Conservation (phyloP, 352 stramenopile species). For the Phytophthora cryptogea region DNA sequence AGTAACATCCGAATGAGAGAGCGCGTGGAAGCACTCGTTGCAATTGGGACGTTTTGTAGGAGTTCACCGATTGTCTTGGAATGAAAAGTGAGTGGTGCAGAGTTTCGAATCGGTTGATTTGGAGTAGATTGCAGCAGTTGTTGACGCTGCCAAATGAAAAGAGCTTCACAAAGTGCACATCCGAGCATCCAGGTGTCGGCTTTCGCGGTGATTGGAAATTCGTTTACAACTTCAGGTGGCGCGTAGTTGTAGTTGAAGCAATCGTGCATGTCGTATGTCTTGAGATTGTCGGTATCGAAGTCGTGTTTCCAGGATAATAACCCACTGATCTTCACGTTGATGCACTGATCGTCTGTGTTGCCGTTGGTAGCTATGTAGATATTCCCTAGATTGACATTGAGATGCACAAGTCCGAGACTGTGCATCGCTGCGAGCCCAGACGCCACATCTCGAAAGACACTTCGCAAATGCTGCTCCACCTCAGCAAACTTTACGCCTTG, state of each 20-base stretch:
- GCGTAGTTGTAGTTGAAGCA: slow-evolving; percentile 42
- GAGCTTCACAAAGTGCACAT: slow-evolving; percentile 53
- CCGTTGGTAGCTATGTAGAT: slow-evolving; percentile 39
- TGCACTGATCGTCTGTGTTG: background rate
- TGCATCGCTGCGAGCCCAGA: slow-evolving; percentile 61
- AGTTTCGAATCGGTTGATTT: slow-evolving; percentile 5
- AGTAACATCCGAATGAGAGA: slow-evolving; percentile 71
- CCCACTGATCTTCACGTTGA: slow-evolving; percentile 43
- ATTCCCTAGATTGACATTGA: slow-evolving; percentile 60
- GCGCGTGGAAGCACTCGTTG: slow-evolving; percentile 42
- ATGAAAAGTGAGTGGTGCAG: slow-evolving; percentile 36
- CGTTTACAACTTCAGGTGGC: slow-evolving; percentile 47
- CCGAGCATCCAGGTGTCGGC: slow-evolving; percentile 71
- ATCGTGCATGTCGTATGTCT: slow-evolving; percentile 38
- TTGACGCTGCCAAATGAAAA: slow-evolving; percentile 56
- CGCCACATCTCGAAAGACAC: slow-evolving; percentile 52
- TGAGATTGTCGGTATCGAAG: slow-evolving; percentile 39
- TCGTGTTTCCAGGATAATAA: slow-evolving; percentile 50
- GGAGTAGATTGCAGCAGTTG: slow-evolving; percentile 30
- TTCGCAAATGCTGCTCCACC: slow-evolving; percentile 40
- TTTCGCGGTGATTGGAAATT: slow-evolving; percentile 45
- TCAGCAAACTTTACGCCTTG: slow-evolving; percentile 17
- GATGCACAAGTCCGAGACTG: slow-evolving; percentile 50
- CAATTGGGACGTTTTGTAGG: slow-evolving; percentile 50
- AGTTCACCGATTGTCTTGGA: slow-evolving; percentile 49